A percentile compares a stretch with the other conserved stretches of the same genome.
These are phyloP conservation scores for Sarcocystis neurona DNA, from an alignment of 169 alveolate genomes.

Conservation along the genomic window DNA sequence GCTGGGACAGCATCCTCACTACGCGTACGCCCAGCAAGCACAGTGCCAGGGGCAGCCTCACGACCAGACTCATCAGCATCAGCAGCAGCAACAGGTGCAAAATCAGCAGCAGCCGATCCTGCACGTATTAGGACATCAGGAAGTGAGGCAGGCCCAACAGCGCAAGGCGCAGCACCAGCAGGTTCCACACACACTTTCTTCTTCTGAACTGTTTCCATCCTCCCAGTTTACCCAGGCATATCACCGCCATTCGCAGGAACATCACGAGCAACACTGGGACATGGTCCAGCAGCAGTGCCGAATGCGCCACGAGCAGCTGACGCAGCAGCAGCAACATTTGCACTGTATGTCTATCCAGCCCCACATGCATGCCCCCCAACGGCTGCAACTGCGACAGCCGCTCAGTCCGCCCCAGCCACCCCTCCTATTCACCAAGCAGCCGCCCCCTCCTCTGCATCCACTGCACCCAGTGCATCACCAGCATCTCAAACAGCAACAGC, in stretches of 20 bases:
- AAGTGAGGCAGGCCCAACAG: background rate
- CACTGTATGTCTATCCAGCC: too few species aligned
- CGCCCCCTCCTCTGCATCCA: too few species aligned
- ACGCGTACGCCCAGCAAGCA: background rate
- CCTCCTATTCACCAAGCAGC: too few species aligned
- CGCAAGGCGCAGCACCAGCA: constrained; percentile 16
- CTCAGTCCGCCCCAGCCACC: too few species aligned
- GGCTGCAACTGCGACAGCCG: too few species aligned
- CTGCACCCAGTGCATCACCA: too few species aligned
- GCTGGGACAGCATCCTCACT: background rate
- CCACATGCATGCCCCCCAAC: too few species aligned
- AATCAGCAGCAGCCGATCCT: background rate
- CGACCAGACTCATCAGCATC: background rate
- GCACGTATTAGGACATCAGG: background rate
- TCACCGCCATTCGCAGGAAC: background rate
- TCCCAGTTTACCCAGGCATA: background rate
- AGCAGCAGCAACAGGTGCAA: background rate
- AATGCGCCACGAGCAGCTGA: too few species aligned
- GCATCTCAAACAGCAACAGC: too few species aligned
- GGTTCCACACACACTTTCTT: background rate
- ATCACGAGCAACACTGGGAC: constrained; percentile 12
- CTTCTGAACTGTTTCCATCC: background rate
- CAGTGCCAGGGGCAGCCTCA: constrained; percentile 7
- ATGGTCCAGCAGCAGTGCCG: constrained; percentile 29
- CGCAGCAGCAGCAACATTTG: too few species aligned